Base-by-base conservation (phyloP, 305 asterid species). In the Nicotiana rustica region DNA sequence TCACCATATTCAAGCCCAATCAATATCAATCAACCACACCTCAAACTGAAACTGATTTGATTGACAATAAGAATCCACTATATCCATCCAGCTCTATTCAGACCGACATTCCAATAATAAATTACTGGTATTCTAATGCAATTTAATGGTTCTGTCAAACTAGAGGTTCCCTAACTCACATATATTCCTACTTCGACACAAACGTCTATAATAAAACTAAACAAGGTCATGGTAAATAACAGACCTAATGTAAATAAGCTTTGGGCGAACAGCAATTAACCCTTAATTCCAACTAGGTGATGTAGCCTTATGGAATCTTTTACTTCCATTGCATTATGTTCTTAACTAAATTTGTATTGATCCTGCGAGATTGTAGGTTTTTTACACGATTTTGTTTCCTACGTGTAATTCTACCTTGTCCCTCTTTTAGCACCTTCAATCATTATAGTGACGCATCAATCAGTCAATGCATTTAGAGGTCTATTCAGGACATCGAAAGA, bases 321-420 rank as follows among this genome's bases (percentile, higher is more conserved):
- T 67, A 70, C 35, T 70, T 70, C 59, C 35, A 12, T 36, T 70
- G 15, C 55, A n/a, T 70, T 44, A 10, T 71, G 49, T 47, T 47
- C 38, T 71, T 71, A 3, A 47, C 25, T 71, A 47, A 71, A 71
- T 71, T 71, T 44, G 79, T 36, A 41, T 12, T 21, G 38, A 25
- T 19, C 13, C 36, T 44, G 78, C 36, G 8, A 41, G 78, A 70
- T 44, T 21, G 60, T 56, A 70, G 47, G 36, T 70, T 10, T 70
- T 70, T 70, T 70, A 70, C 13, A 70, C 2, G 6, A 70, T 35
- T 70, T 49, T 10, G 5, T 36, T 38, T 33, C 77, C 77, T 70
- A 14, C 59, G 18, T 41, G 59, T 19, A 18, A 36, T 67, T 67
- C 76, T 68, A 68, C 77, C 31, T 9, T 17, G 55, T n/a, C 29